Evolutionary conservation across 805 yeast species (phyloP), one percentile per base, ranked within the genome.

Genomic region (Wickerhamiella sorbophila): DNA sequence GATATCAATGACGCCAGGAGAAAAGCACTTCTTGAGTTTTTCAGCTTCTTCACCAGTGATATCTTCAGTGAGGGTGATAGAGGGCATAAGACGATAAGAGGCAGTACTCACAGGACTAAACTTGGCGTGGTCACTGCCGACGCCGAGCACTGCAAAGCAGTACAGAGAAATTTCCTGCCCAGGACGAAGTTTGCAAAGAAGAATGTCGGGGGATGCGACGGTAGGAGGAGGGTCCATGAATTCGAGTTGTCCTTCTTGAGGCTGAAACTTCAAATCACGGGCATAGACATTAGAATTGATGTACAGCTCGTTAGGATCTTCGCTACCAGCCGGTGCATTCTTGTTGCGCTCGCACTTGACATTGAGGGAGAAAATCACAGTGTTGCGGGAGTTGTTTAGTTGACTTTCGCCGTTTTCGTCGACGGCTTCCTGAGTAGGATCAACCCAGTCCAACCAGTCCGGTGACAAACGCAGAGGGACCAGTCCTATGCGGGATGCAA

Each of bases 31-130:
- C 61, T 82, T 85, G 63, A 91, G 84, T 55, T 74, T 80, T 42
- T 64, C 56, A 2, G 96, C 97, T 39, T 73, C 72, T 6, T 70
- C 75, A 4, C 95, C 96, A 1, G 63, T 65, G 44, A 91, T 83
- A 38, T 88, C 84, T 47, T 74, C 65, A 6, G 43, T 42, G 15
- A 62, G 62, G 33, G 66, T 59, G 41, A 91, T 85, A 48, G 80
- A 77, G 14, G 98, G 98, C 66, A 91, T 63, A 56, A 91, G 69
- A 63, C 98, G 74, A 65, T 91, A 91, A 12, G 95, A 83, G 2
- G 98, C 96, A 12, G 98, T 91, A 15, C 94, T 74, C 9, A 91
- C 98, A 4, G 98, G 98, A 5, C 96, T 85, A 60, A 84, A 91
- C 63, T 91, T 91, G 45, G 98, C 96, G 62, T 91, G 98, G 61